Evolutionary conservation across 1,284 basidiomycete genomes (phyloP).

Genomic region (Ganoderma leucocontextum): DNA sequence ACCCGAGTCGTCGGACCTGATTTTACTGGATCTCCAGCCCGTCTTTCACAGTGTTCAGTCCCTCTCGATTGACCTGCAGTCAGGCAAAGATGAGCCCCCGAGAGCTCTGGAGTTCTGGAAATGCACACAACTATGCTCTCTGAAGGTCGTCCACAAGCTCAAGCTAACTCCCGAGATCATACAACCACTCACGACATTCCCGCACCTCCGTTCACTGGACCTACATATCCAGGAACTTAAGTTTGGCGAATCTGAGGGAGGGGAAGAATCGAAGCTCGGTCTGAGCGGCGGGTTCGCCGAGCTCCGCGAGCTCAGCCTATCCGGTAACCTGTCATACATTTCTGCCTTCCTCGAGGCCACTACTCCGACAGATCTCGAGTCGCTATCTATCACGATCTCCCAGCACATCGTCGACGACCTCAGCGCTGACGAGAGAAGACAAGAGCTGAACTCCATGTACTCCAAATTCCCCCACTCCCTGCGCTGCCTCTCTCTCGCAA

Average conservation of each 20-base stretch:
- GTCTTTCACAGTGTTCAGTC: background rate
- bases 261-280: background rate
- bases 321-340: background rate
- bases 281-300: constrained; percentile 3
- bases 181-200: constrained; percentile 5
- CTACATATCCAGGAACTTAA: constrained; percentile 1
- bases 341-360: constrained; percentile 9
- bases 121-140: background rate
- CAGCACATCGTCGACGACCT: constrained; percentile 13
- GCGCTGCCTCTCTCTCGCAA: background rate
- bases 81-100: background rate
- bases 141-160: constrained; percentile 1
- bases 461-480: constrained; percentile 4
- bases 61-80: constrained; percentile 7
- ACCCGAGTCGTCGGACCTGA: background rate
- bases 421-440: constrained; percentile 1
- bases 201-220: constrained; percentile 4
- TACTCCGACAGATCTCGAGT: background rate
- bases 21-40: background rate
- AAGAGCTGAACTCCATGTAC: constrained; percentile 1
- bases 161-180: constrained; percentile 1
- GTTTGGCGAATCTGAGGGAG: background rate
- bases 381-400: constrained; percentile 3
- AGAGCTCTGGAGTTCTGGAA: constrained; percentile 13
- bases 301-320: constrained; percentile 10